phyloP scores from a whole-genome alignment of 495 filamentous ascomycete genomes.

The Aspergillus bertholletiae region DNA sequence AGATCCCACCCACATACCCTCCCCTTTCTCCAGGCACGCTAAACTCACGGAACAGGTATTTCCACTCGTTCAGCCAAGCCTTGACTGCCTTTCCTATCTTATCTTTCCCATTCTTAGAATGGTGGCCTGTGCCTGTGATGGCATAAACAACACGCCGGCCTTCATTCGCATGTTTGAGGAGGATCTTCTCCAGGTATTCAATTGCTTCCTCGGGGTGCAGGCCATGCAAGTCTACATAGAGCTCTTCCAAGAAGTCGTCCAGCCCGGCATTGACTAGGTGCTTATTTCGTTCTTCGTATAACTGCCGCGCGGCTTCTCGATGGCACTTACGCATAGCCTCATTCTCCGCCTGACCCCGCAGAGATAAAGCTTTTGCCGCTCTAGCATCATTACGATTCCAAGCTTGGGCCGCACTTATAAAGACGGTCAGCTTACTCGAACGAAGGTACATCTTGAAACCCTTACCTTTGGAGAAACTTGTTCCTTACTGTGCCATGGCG shows the following conservation, averaged over 20 bases:
- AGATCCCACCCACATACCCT: constrained; percentile 80
- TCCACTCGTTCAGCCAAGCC: constrained; percentile 89
- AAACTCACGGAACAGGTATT: constrained; percentile 94
- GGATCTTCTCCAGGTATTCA: constrained; percentile 83
- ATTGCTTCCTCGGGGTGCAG: constrained; percentile 96
- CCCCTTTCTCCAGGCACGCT: constrained; percentile 84
- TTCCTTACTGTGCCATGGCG: constrained; percentile 94
- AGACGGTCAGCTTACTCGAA: constrained; percentile 13
- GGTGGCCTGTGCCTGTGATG: constrained; percentile 95
- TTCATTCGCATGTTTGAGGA: constrained; percentile 70
- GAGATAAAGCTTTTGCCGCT: constrained; percentile 88
- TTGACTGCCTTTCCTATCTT: constrained; percentile 95
- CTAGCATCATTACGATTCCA: constrained; percentile 98
- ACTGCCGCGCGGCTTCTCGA: constrained; percentile 82
- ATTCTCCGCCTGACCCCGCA: constrained; percentile 94
- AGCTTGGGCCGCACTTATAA: constrained; percentile 86
- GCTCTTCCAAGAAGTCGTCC: constrained; percentile 55
- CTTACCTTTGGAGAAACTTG: constrained; percentile 93
- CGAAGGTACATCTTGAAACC: constrained; percentile 9
- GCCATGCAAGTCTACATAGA: constrained; percentile 94
- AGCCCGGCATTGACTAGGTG: constrained; percentile 44
- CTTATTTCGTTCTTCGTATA: constrained; percentile 95
- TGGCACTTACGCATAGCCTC: constrained; percentile 96
- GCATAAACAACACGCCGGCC: constrained; percentile 81
- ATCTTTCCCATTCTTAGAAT: constrained; percentile 98